Conservation (phyloP, 208 protist genomes). For the Crithidia sp. region DNA sequence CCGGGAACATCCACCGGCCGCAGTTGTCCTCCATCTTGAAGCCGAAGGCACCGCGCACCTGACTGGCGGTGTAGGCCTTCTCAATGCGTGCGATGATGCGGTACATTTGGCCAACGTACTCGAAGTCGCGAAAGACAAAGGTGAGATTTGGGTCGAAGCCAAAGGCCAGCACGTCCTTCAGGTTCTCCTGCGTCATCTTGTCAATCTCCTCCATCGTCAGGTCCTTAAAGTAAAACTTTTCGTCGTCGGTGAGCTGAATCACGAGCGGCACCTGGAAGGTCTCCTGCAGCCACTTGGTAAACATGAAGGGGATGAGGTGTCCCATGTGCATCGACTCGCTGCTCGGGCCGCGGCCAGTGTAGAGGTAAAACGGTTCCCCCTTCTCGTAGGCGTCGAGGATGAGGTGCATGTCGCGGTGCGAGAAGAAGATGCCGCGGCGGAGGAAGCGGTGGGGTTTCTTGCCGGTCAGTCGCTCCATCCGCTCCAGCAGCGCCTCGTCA, state of each 20-base stretch:
- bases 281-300: constrained; percentile 99
- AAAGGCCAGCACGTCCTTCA: constrained; percentile 99
- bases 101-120: constrained; percentile 98
- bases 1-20: constrained; percentile 97
- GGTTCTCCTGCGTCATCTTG: constrained; percentile 95
- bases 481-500: constrained; percentile 79
- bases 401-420: constrained; percentile 97
- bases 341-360: constrained; percentile 99
- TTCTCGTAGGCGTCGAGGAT: constrained; percentile 97
- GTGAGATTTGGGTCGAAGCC: constrained; percentile 99
- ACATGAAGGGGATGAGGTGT: constrained; percentile 99
- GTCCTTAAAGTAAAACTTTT: constrained; percentile 99
- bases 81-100: constrained; percentile 95
- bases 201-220: constrained; percentile 94
- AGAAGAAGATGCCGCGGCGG: constrained; percentile 98
- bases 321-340: constrained; percentile 98
- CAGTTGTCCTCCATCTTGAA: constrained; percentile 97
- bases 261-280: constrained; percentile 98
- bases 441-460: constrained; percentile 90
- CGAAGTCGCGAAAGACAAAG: constrained; percentile 99
- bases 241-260: constrained; percentile 99
- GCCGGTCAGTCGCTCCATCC: constrained; percentile 88
- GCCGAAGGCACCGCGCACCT: constrained; percentile 96
- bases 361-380: constrained; percentile 99
- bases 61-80: constrained; percentile 94